A percentile compares a stretch with the other conserved stretches of the same genome.
Conservation (phyloP, 148 eudicot genomes). For the Tetragonia tetragonoides region DNA sequence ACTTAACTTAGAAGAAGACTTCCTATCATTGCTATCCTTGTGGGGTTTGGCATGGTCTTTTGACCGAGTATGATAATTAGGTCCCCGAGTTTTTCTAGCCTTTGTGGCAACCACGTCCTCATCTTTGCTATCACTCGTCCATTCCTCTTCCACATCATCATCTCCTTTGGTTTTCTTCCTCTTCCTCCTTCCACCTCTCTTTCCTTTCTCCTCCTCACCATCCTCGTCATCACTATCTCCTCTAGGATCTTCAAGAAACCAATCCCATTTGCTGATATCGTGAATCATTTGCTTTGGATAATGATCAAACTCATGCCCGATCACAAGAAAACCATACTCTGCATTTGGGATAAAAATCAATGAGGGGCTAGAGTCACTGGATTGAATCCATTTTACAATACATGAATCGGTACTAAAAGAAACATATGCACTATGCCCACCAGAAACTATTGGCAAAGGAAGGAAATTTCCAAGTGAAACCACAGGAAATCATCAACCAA, state of each 20-base stretch:
- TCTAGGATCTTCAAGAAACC: conserved; percentile 74
- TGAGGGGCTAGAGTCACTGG: background rate
- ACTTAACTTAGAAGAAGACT: conserved; percentile 21
- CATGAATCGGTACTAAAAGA: background rate
- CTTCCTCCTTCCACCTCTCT: conserved; percentile 37
- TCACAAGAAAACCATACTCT: conserved; percentile 95
- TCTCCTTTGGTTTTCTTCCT: conserved; percentile 44
- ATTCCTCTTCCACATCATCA: conserved; percentile 64
- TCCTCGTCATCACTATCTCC: conserved; percentile 55
- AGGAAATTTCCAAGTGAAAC: background rate
- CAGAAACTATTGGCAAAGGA: background rate
- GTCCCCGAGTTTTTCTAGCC: conserved; percentile 38
- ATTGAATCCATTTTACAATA: background rate
- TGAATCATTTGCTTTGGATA: conserved; percentile 64
- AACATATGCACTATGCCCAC: background rate
- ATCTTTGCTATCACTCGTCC: conserved; percentile 79
- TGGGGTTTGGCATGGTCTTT: conserved; percentile 37
- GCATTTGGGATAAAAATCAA: conserved; percentile 26
- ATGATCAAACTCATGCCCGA: conserved; percentile 82
- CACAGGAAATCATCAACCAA: background rate
- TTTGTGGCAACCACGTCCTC: conserved; percentile 44
- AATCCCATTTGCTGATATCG: conserved; percentile 62
- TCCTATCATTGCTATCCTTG: conserved; percentile 23
- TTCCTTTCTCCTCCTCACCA: conserved; percentile 28
- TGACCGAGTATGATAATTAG: conserved; percentile 66